Conservation (phyloP, 495 filamentous ascomycete species). For the Penicillium goetzii region DNA sequence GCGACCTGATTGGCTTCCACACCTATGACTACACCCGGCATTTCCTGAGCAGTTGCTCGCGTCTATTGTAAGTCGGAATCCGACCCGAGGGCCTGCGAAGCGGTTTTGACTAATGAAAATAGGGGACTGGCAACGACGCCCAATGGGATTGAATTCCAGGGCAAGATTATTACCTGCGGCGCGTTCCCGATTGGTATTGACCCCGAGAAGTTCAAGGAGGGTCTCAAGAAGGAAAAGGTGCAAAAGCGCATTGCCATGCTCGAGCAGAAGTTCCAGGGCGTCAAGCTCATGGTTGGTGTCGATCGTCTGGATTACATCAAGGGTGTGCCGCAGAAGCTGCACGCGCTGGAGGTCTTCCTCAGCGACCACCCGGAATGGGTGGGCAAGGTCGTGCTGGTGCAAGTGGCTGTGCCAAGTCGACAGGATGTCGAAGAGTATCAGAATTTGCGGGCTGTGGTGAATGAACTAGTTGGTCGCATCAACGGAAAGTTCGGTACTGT, state of each 20-base stretch:
- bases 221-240: conserved; percentile 80
- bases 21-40: conserved; percentile 96
- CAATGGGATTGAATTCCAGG: conserved; percentile 85
- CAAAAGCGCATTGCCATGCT: conserved; percentile 84
- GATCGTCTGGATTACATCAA: conserved; percentile 98
- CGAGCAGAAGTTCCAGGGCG: conserved; percentile 89
- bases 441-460: conserved; percentile 89
- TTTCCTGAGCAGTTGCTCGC: conserved; percentile 89
- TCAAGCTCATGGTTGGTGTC: conserved; percentile 95
- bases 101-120: conserved; percentile 16
- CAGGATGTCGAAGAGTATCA: conserved; percentile 98
- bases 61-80: conserved; percentile 69
- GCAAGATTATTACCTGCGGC: conserved; percentile 80
- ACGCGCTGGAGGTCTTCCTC: conserved; percentile 93
- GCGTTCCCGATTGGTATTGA: conserved; percentile 98
- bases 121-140: conserved; percentile 80
- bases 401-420: conserved; percentile 91
- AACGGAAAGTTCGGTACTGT: conserved; percentile 94
- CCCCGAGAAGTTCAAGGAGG: conserved; percentile 91
- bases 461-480: conserved; percentile 92
- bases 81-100: background rate
- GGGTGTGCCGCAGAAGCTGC: conserved; percentile 94
- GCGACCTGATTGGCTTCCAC: conserved; percentile 94
- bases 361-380: conserved; percentile 98
- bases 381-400: conserved; percentile 95